Evolutionary conservation across 192 early-diverging fungal genomes (phyloP).

Genomic region (Backusella liffmaniae): DNA sequence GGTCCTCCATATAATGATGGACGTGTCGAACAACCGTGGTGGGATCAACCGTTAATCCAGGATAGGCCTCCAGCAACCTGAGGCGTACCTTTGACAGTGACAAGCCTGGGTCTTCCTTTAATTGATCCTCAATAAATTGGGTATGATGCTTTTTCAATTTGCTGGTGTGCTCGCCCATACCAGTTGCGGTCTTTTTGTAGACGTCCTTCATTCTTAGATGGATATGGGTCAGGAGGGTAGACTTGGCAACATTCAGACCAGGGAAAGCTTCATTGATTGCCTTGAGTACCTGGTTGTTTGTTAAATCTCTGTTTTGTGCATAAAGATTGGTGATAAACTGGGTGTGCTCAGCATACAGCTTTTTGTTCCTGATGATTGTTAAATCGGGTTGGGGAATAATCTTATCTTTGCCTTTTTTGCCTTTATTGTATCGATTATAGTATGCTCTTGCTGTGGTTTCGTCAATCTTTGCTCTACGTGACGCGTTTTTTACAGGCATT

Average conservation of each 20-base stretch:
- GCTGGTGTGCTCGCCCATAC: neutral
- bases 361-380: neutral
- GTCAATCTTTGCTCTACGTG: too few relatives aligned
- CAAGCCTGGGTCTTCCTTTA: neutral
- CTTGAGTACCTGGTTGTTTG: neutral
- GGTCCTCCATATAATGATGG: neutral
- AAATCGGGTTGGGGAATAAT: neutral
- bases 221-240: neutral
- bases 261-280: neutral
- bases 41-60: neutral
- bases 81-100: neutral
- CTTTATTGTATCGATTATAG: neutral
- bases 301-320: neutral
- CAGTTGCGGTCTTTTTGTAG: neutral
- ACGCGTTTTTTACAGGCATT: too few relatives aligned
- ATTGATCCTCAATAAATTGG: neutral
- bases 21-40: neutral
- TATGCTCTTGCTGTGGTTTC: neutral
- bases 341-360: neutral
- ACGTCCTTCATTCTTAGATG: neutral
- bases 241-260: neutral
- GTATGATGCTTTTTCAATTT: neutral
- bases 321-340: neutral
- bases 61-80: neutral
- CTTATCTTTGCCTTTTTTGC: neutral